Evolutionary conservation across 1,284 basidiomycete species (phyloP).

Genomic region (Microbotryum saponariae): DNA sequence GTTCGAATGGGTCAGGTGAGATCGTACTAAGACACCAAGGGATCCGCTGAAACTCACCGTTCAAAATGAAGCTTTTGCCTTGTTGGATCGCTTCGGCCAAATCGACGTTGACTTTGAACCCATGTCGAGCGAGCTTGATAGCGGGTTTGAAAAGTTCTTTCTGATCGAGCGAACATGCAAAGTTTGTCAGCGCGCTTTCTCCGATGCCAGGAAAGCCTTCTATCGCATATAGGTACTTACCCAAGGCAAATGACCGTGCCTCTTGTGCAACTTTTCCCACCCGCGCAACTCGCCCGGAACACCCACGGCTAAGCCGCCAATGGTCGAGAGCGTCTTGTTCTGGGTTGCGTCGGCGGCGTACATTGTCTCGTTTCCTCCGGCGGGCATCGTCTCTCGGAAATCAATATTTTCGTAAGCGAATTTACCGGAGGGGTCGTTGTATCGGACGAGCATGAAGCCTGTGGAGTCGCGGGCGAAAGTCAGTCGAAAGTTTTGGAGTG

Average conservation of each 20-base stretch:
- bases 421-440: constrained; percentile 31
- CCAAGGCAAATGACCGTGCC: constrained; percentile 40
- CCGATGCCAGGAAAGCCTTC: no score
- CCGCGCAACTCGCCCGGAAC: constrained; percentile 41
- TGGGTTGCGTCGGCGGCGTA: neutral
- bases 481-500: no score
- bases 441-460: constrained; percentile 35
- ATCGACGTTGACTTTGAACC: constrained; percentile 36
- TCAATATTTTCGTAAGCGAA: constrained; percentile 42
- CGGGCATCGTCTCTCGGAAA: constrained; percentile 38
- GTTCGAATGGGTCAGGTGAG: no score
- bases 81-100: constrained; percentile 22
- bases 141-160: constrained; percentile 36
- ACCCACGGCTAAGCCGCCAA: constrained; percentile 36
- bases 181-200: neutral
- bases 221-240: neutral
- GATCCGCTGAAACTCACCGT: neutral
- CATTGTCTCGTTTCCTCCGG: constrained; percentile 23
- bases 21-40: no score
- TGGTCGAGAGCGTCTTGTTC: constrained; percentile 24
- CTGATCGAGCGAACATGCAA: neutral
- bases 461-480: constrained; percentile 5
- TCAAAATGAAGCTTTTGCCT: constrained; percentile 33
- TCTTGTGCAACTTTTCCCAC: constrained; percentile 37
- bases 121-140: constrained; percentile 36